These are phyloP conservation scores for Athelia psychrophila DNA, from an alignment of 1,284 basidiomycete species.

Conservation along the genomic window DNA sequence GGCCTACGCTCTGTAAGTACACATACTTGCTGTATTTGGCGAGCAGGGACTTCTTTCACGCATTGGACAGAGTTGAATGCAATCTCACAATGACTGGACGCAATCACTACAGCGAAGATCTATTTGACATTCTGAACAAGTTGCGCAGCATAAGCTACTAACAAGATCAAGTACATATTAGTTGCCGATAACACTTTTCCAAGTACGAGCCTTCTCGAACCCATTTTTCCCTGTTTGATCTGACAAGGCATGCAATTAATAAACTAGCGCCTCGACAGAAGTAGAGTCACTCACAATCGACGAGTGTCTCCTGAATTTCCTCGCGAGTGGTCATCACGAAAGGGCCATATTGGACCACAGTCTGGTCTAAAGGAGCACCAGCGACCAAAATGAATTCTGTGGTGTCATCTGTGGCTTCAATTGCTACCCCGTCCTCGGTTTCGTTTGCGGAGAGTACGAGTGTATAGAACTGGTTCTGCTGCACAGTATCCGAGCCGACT, in stretches of 20 bases:
- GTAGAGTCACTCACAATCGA: slow-evolving; percentile 62
- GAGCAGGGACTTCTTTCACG: neutral
- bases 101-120: no score
- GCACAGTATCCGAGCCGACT: slow-evolving; percentile 50
- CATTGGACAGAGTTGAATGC: no score
- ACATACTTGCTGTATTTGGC: neutral
- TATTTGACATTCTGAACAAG: neutral
- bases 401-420: slow-evolving; percentile 54
- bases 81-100: no score
- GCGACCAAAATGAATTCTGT: slow-evolving; percentile 79
- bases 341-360: slow-evolving; percentile 85
- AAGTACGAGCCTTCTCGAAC: slow-evolving; percentile 87
- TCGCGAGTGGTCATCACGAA: slow-evolving; percentile 82
- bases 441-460: slow-evolving; percentile 65
- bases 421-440: slow-evolving; percentile 58
- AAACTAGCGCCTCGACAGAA: neutral
- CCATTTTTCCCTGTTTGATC: slow-evolving; percentile 80
- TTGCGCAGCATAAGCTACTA: no score
- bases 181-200: slow-evolving; percentile 81
- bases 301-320: slow-evolving; percentile 81
- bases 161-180: slow-evolving; percentile 1
- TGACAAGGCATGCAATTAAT: slow-evolving; percentile 21
- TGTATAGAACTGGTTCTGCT: slow-evolving; percentile 69
- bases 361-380: slow-evolving; percentile 88
- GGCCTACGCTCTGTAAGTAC: neutral